These are phyloP conservation scores for Theobroma grandiflorum DNA, from an alignment of 441 rosid genomes.

Conservation along the genomic window DNA sequence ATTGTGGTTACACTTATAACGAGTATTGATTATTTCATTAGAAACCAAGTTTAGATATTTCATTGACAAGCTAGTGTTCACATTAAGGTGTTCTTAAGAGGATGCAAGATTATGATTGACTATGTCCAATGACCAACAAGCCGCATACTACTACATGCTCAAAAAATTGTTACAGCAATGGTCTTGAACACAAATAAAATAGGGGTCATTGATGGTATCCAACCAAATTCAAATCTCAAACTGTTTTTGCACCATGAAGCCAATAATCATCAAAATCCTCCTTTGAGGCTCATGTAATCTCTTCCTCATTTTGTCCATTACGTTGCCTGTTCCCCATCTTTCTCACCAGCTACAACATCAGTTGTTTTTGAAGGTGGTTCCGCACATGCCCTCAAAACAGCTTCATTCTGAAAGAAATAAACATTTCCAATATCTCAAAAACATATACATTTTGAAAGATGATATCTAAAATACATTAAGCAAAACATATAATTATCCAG, in stretches of 20 bases:
- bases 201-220: conserved; percentile 8
- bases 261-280: conserved; percentile 18
- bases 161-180: not conserved
- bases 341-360: conserved; percentile 31
- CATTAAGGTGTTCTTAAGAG: not conserved
- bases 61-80: not conserved
- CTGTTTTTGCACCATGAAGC: not conserved
- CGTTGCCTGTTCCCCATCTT: conserved; percentile 34
- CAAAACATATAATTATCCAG: not conserved
- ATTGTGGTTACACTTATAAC: not conserved
- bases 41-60: not conserved
- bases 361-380: conserved; percentile 53
- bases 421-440: conserved; percentile 22
- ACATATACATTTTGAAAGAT: not conserved
- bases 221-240: conserved; percentile 18
- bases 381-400: conserved; percentile 73
- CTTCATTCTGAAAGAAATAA: conserved; percentile 71
- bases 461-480: not conserved
- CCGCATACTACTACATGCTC: not conserved
- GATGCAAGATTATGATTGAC: not conserved
- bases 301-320: conserved; percentile 20
- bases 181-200: conserved; percentile 6
- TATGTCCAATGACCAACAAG: not conserved
- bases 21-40: not conserved
- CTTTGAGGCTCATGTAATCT: conserved; percentile 7